Evolutionary conservation across 2,329 filamentous ascomycete genomes (phyloP).

Genomic region (Gliomastix tumulicola): DNA sequence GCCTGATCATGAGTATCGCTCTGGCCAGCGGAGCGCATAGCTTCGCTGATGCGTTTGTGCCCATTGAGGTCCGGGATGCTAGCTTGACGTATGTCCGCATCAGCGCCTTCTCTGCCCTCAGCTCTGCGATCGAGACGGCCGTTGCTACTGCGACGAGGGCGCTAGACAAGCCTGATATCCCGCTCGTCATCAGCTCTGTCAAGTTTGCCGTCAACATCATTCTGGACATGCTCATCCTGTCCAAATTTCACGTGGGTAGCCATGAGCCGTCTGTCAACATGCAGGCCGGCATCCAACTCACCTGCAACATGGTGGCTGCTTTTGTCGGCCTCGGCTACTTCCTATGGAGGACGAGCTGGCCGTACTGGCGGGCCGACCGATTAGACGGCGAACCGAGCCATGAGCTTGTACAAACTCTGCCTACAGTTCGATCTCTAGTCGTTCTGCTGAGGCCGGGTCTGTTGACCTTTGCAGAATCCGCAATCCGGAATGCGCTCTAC

Average conservation of each 20-base stretch:
- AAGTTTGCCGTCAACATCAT: conserved; percentile 63
- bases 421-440: conserved; percentile 34
- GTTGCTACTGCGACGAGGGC: conserved; percentile 56
- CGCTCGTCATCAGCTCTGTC: conserved; percentile 54
- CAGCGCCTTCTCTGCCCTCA: conserved; percentile 54
- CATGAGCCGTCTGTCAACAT: conserved; percentile 52
- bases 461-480: conserved; percentile 57
- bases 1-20: conserved; percentile 50
- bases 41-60: conserved; percentile 58
- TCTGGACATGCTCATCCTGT: conserved; percentile 60
- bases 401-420: conserved; percentile 17
- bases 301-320: conserved; percentile 51
- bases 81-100: conserved; percentile 61
- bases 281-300: conserved; percentile 57
- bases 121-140: conserved; percentile 55
- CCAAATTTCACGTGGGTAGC: conserved; percentile 51
- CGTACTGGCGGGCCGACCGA: conserved; percentile 1
- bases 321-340: conserved; percentile 55
- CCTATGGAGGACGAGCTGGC: conserved; percentile 29
- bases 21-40: conserved; percentile 46
- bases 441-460: conserved; percentile 50
- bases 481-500: conserved; percentile 61
- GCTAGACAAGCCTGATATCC: conserved; percentile 60
- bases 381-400: conserved; percentile 1
- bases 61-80: conserved; percentile 43